Evolutionary conservation across 2,329 filamentous ascomycete genomes (phyloP).

Genomic region (Sarocladiaceae sp.): DNA sequence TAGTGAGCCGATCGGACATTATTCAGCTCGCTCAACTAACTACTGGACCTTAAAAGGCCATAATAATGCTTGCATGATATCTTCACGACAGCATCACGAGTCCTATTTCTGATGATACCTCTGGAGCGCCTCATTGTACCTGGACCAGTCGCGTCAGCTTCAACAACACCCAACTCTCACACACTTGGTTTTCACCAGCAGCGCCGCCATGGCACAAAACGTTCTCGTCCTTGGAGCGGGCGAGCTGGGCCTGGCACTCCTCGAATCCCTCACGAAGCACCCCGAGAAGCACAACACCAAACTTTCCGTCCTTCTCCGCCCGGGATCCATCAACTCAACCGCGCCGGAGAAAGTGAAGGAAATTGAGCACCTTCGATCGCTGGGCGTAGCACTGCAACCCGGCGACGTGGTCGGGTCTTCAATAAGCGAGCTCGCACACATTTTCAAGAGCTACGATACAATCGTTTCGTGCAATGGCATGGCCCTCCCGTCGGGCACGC

Average conservation of each 20-base stretch:
- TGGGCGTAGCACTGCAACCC: slow-evolving; percentile 33
- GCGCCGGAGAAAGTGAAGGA: slow-evolving; percentile 29
- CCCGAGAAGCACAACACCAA: slow-evolving; percentile 27
- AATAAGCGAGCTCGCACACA: slow-evolving; percentile 28
- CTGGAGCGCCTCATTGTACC: too few relatives aligned
- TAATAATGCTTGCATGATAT: too few relatives aligned
- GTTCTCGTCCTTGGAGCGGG: slow-evolving; percentile 61
- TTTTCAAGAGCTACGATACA: slow-evolving; percentile 42
- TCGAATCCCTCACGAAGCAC: slow-evolving; percentile 43
- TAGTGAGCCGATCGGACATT: too few relatives aligned
- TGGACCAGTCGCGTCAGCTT: too few relatives aligned
- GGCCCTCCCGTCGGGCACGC: slow-evolving; percentile 44
- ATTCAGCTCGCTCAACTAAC: too few relatives aligned
- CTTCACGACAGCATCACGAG: too few relatives aligned
- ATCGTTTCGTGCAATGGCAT: slow-evolving; percentile 60
- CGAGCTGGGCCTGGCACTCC: slow-evolving; percentile 54
- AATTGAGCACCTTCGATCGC: slow-evolving; percentile 26
- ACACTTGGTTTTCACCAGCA: too few relatives aligned
- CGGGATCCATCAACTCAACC: slow-evolving; percentile 34
- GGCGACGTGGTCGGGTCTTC: slow-evolving; percentile 37
- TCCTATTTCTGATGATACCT: too few relatives aligned
- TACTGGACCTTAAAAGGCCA: too few relatives aligned
- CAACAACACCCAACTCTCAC: too few relatives aligned
- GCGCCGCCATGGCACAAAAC: slow-evolving; percentile 18
- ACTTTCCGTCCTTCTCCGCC: slow-evolving; percentile 50